phyloP scores from a whole-genome alignment of 1,284 basidiomycete species.

The Fistulina hepatica region DNA sequence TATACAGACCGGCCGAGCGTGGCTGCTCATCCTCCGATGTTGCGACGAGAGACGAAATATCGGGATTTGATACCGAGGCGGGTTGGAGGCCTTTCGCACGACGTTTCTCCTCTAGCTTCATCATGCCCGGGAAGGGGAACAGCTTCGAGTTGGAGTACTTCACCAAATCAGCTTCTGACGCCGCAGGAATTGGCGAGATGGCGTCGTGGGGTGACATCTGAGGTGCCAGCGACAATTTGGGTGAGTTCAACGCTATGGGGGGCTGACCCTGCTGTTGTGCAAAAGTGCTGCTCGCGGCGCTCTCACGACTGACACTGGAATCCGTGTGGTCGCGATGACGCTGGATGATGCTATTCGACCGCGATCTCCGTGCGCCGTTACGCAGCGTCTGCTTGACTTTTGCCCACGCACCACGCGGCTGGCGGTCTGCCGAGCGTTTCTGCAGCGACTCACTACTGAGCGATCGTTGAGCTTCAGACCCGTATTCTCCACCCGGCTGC shows the following conservation, averaged over 20 bases:
- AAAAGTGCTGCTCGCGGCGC: constrained; percentile 55
- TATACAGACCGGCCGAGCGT: constrained; percentile 10
- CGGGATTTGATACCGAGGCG: constrained; percentile 52
- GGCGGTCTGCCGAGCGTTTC: too few species aligned
- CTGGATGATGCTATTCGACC: constrained; percentile 61
- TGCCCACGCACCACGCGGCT: too few species aligned
- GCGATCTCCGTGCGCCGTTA: constrained; percentile 68
- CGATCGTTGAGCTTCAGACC: too few species aligned
- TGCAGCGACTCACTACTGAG: too few species aligned
- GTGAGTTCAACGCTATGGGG: constrained; percentile 49
- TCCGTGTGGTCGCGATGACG: constrained; percentile 55
- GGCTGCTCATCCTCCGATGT: not conserved
- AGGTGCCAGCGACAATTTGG: constrained; percentile 45
- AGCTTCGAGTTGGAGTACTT: constrained; percentile 73
- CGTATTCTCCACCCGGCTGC: too few species aligned
- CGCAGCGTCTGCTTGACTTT: constrained; percentile 54
- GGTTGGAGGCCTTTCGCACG: constrained; percentile 39
- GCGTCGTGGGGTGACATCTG: constrained; percentile 40
- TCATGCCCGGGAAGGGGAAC: constrained; percentile 82
- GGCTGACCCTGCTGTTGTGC: constrained; percentile 43
- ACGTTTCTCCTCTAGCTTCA: constrained; percentile 62
- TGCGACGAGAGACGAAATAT: constrained; percentile 31
- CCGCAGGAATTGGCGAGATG: constrained; percentile 61
- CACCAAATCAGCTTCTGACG: constrained; percentile 42
- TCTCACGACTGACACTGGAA: constrained; percentile 64